Conservation (phyloP, 179 eudicot genomes). For the Silene vulgaris region DNA sequence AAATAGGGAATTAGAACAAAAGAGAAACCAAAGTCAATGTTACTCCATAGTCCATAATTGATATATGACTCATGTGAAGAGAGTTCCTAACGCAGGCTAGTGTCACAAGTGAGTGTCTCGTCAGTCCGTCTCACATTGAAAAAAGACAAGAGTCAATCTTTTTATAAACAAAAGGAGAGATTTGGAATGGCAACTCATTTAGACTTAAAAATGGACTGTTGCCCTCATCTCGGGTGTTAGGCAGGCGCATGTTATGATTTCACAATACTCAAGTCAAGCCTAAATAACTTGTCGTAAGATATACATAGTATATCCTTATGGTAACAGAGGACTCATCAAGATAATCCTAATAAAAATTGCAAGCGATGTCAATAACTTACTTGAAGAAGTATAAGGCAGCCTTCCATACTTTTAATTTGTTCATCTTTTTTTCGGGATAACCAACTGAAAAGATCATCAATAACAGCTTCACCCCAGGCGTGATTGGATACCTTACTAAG, state of each 20-base stretch:
- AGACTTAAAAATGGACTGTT: too few relatives aligned
- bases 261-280: not conserved
- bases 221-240: too few relatives aligned
- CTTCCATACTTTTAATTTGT: conserved; percentile 43
- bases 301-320: not conserved
- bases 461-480: conserved; percentile 67
- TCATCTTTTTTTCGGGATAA: conserved; percentile 40
- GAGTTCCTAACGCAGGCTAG: not conserved
- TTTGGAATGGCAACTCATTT: too few relatives aligned
- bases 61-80: not conserved
- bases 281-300: not conserved
- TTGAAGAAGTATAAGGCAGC: conserved; percentile 68
- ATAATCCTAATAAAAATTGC: not conserved
- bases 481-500: conserved; percentile 32
- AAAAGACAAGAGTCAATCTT: not conserved
- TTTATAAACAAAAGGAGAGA: too few relatives aligned
- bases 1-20: not conserved
- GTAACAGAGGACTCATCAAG: not conserved
- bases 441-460: conserved; percentile 40
- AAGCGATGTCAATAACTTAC: conserved; percentile 30
- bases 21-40: not conserved
- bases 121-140: not conserved
- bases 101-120: not conserved
- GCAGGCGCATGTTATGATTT: too few relatives aligned
- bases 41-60: not conserved